Conservation (phyloP, 106 monocot species). For the Chionographis japonica region DNA sequence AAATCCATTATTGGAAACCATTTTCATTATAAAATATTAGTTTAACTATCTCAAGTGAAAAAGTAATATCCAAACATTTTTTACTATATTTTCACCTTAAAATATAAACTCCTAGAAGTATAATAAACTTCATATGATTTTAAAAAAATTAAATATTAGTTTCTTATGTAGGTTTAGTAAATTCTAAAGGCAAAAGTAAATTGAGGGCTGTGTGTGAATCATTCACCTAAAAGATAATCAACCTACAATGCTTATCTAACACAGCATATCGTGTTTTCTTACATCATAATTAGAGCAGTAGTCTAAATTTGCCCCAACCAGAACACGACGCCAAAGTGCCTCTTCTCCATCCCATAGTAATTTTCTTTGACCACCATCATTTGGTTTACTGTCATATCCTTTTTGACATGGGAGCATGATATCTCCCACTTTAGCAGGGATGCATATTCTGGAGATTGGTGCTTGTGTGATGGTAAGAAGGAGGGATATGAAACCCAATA, state of each 20-base stretch:
- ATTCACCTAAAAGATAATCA: neutral
- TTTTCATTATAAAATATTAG: too few relatives aligned
- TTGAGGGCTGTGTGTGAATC: neutral
- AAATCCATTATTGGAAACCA: too few relatives aligned
- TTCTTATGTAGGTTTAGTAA: too few relatives aligned
- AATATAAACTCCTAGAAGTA: too few relatives aligned
- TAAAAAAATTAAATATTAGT: too few relatives aligned
- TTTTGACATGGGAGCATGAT: conserved; percentile 35
- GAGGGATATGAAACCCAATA: conserved; percentile 39
- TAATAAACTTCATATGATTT: too few relatives aligned
- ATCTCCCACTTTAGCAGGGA: conserved; percentile 20
- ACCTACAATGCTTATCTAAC: neutral
- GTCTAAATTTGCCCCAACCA: neutral
- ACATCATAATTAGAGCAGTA: neutral
- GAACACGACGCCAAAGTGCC: neutral
- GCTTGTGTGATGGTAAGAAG: conserved; percentile 26
- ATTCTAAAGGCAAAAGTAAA: neutral
- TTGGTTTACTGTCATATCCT: too few relatives aligned
- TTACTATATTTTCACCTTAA: too few relatives aligned
- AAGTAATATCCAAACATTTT: too few relatives aligned
- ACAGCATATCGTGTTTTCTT: neutral
- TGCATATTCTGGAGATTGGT: conserved; percentile 31
- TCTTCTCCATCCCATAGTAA: neutral
- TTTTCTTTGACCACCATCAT: neutral
- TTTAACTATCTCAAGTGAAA: too few relatives aligned